Percentiles rank a stretch among this genome's conserved stretches.
phyloP scores from a whole-genome alignment of 257 asterid species.

The Plantago major region DNA sequence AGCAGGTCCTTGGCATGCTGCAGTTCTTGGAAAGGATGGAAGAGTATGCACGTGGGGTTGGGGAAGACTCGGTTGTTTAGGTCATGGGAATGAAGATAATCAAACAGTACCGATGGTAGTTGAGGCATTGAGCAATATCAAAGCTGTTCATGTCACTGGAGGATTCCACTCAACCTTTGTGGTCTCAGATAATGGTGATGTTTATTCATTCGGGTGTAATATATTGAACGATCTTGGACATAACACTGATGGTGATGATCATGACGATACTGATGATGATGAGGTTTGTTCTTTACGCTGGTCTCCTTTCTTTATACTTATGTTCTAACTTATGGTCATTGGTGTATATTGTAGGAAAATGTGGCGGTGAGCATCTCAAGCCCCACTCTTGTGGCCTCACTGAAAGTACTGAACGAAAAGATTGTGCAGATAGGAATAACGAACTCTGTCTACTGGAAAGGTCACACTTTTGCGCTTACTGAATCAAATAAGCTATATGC shows the following conservation, averaged over 20 bases:
- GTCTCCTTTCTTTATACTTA: not conserved
- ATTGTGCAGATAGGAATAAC: conserved; percentile 91
- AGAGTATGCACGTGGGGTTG: conserved; percentile 99
- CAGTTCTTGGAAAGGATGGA: conserved; percentile 92
- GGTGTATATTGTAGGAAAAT: conserved; percentile 41
- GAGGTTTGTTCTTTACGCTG: conserved; percentile 44
- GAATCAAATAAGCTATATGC: conserved; percentile 83
- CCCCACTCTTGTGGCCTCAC: conserved; percentile 70
- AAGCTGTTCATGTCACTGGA: conserved; percentile 83
- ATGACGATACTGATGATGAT: no score
- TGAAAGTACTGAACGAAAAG: conserved; percentile 68
- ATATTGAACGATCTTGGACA: conserved; percentile 91
- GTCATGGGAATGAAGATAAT: conserved; percentile 92
- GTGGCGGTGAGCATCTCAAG: conserved; percentile 50
- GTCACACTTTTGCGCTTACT: conserved; percentile 88
- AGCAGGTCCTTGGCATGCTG: conserved; percentile 99
- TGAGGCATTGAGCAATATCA: conserved; percentile 62
- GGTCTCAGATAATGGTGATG: conserved; percentile 76
- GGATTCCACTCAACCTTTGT: conserved; percentile 93
- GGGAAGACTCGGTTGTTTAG: conserved; percentile 96
- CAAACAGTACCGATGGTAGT: conserved; percentile 86
- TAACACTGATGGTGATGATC: conserved; percentile 55
- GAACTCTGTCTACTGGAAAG: conserved; percentile 79
- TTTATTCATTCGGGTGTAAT: conserved; percentile 93
- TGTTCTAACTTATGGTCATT: conserved; percentile 1